Evolutionary conservation across 352 stramenopile species (phyloP).

Genomic region (Globisporangium spinosum): DNA sequence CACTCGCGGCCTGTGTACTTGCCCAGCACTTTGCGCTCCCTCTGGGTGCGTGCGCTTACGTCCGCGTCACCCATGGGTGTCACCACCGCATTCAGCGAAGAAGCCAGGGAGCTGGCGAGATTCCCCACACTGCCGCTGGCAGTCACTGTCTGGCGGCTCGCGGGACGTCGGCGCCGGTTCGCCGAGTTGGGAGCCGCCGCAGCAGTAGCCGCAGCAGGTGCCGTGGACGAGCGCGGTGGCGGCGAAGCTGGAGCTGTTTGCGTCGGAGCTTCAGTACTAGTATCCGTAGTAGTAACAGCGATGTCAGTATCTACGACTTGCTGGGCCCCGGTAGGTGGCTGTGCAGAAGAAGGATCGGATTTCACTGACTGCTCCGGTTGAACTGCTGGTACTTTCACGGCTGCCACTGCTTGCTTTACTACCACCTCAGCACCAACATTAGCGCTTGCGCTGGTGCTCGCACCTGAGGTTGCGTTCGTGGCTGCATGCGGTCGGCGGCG

Average conservation of each 20-base stretch:
- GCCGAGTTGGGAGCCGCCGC: not conserved
- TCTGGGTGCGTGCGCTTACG: constrained; percentile 18
- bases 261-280: not conserved
- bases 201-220: not conserved
- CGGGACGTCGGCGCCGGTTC: constrained; percentile 7
- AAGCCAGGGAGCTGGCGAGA: not conserved
- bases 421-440: too few relatives aligned
- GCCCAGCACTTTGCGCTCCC: constrained; percentile 31
- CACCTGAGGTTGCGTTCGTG: not conserved
- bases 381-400: not conserved
- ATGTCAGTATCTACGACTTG: not conserved
- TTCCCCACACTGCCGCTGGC: not conserved
- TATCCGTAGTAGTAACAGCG: not conserved
- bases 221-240: not conserved
- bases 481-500: not conserved
- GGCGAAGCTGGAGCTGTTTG: not conserved
- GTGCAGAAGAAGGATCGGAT: not conserved
- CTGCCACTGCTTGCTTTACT: not conserved
- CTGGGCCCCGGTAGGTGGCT: not conserved
- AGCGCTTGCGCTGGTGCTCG: not conserved
- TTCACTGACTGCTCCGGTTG: not conserved
- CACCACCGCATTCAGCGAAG: not conserved
- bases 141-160: not conserved
- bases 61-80: constrained; percentile 18
- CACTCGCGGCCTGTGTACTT: constrained; percentile 49